Percentiles rank a stretch among this genome's conserved stretches.
These are phyloP conservation scores for Fusarium concolor DNA, from an alignment of 2,329 filamentous ascomycete genomes.

Conservation along the genomic window DNA sequence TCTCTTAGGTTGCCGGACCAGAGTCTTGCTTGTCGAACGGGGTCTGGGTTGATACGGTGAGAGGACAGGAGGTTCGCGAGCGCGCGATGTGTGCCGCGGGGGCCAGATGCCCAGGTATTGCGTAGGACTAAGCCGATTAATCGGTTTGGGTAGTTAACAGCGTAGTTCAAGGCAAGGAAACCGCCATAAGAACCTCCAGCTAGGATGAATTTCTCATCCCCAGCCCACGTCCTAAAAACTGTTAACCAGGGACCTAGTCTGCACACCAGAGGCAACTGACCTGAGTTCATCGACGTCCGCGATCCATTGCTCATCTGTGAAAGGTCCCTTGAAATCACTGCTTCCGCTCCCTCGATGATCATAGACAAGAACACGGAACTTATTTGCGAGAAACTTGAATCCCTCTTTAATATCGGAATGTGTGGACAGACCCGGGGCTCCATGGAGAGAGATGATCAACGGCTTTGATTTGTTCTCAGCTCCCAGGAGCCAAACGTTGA, in stretches of 20 bases:
- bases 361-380: slow-evolving; percentile 17
- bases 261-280: accelerated
- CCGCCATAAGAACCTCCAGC: slow-evolving; percentile 16
- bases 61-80: slow-evolving; percentile 4
- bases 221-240: background rate
- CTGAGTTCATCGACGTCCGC: slow-evolving; percentile 13
- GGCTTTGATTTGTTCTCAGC: slow-evolving; percentile 13
- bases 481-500: slow-evolving; percentile 18
- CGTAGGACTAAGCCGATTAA: background rate
- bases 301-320: slow-evolving; percentile 17
- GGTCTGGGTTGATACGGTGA: background rate
- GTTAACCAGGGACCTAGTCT: accelerated
- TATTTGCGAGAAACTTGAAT: slow-evolving; percentile 9
- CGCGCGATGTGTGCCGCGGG: background rate
- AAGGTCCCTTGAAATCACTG: slow-evolving; percentile 6
- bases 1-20: slow-evolving; percentile 6
- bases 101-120: slow-evolving; percentile 7
- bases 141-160: background rate
- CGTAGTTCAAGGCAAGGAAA: slow-evolving; percentile 10
- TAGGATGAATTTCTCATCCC: slow-evolving; percentile 11
- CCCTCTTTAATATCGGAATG: background rate
- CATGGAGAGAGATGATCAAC: slow-evolving; percentile 11
- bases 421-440: slow-evolving; percentile 1
- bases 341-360: slow-evolving; percentile 13
- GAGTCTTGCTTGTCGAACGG: slow-evolving; percentile 6